phyloP scores from a whole-genome alignment of 2,329 filamentous ascomycete genomes.

The Ambrosiella cleistominuta region DNA sequence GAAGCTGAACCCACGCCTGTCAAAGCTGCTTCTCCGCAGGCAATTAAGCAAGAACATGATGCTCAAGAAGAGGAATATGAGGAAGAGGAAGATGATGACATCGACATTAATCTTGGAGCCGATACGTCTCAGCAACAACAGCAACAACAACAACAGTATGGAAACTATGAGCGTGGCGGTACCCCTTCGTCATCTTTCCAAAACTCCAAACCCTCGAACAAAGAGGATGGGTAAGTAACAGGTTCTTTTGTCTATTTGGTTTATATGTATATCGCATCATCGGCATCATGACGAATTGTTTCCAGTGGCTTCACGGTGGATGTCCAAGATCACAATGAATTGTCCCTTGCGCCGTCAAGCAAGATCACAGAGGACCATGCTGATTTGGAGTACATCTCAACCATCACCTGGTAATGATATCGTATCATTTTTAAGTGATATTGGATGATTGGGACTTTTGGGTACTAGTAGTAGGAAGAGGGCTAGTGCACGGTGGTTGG shows the following conservation, averaged over 20 bases:
- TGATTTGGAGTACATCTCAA: no score
- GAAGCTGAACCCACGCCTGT: background rate
- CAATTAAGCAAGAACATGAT: background rate
- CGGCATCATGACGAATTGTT: background rate
- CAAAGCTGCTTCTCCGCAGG: slow-evolving; percentile 4
- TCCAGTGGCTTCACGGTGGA: background rate
- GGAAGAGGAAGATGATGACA: slow-evolving; percentile 29
- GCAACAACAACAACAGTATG: slow-evolving; percentile 13
- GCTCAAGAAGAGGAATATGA: background rate
- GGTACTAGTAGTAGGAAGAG: no score
- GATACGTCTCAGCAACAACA: slow-evolving; percentile 15
- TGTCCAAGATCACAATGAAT: no score
- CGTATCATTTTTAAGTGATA: no score
- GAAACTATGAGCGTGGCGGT: slow-evolving; percentile 18
- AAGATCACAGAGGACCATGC: no score
- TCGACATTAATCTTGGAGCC: slow-evolving; percentile 40
- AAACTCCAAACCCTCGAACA: slow-evolving; percentile 38
- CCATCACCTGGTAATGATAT: no score
- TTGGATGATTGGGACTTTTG: no score
- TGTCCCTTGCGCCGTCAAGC: no score
- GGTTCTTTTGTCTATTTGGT: background rate
- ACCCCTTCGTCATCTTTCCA: slow-evolving; percentile 15
- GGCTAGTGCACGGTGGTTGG: no score
- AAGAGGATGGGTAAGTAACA: slow-evolving; percentile 28
- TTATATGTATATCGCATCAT: background rate